Evolutionary conservation across 805 yeast species (phyloP), one percentile per base, ranked within the genome.

Genomic region (Candida pini): DNA sequence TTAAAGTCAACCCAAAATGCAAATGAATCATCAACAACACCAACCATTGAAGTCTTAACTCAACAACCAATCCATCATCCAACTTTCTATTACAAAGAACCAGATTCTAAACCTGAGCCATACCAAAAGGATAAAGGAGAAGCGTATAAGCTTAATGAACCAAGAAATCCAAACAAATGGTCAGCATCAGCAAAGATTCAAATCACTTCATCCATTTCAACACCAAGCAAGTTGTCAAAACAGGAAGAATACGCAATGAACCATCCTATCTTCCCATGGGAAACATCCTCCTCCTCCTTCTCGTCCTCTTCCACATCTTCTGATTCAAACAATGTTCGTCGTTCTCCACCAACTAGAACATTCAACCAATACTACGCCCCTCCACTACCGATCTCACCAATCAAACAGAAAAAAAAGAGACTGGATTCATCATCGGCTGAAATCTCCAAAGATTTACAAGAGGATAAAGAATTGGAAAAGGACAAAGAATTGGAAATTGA

Each of bases 201-300:
- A 21, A 16, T 22, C 18, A 10, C 22, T 20, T 10, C 31, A 40
- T 19, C 28, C 31, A 6, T 26, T 43, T 36, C 6, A 20, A 29
- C 14, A 20, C 5, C 19, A 23, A 28, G 13, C 17, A 16, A 14
- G 31, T 20, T 31, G 9, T 17, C 34, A 5, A 12, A 26, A 16
- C 33, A 38, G 24, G 53, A 52, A 26, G 35, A 34, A 10, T 54
- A 54, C 34, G 55, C 51, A 10, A 26, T 31, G 5, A 31, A 47
- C 3, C 53, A 60, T 44, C 62, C 62, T 2, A 54, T 60, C 17
- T 61, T 61, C 51, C 66, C 66, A 19, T 61, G 64, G 64, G 66
- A 61, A 36, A 36, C 18, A n/a, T 6, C 5, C 12, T 19, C 7
- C 13, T 22, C 25, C 8, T 22, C 25, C 4, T 5, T 13, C 8